phyloP scores from a whole-genome alignment of 352 stramenopile species.

The Phytophthora colocasiae region DNA sequence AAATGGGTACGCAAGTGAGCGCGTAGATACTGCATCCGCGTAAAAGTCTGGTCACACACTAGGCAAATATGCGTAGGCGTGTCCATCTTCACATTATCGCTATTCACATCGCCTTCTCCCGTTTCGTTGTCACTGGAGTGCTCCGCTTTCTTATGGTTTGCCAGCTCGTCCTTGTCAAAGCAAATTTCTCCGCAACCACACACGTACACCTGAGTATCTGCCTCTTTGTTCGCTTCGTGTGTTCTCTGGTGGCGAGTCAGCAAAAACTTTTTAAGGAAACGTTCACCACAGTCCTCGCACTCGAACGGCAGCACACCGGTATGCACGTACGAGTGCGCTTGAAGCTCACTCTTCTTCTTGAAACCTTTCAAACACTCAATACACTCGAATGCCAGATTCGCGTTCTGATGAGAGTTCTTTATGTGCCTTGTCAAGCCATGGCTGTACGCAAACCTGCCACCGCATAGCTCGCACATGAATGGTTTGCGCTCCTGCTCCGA shows the following conservation, averaged over 20 bases:
- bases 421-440: slow-evolving; percentile 67
- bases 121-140: slow-evolving; percentile 29
- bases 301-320: slow-evolving; percentile 78
- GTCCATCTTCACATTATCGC: slow-evolving; percentile 1
- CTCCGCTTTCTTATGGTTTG: slow-evolving; percentile 43
- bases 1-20: slow-evolving; percentile 70
- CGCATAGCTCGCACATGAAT: slow-evolving; percentile 65
- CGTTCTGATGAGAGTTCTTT: slow-evolving; percentile 58
- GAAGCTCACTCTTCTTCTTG: slow-evolving; percentile 84
- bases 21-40: slow-evolving; percentile 63
- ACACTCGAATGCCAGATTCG: slow-evolving; percentile 66
- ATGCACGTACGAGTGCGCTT: slow-evolving; percentile 81
- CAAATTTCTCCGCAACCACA: slow-evolving; percentile 70
- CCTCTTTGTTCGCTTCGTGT: slow-evolving; percentile 34
- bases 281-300: slow-evolving; percentile 62
- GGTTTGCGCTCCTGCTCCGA: slow-evolving; percentile 45
- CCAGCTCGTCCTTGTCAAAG: slow-evolving; percentile 56
- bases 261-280: slow-evolving; percentile 73
- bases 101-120: neutral
- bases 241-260: slow-evolving; percentile 57
- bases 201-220: slow-evolving; percentile 55
- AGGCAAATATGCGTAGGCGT: slow-evolving; percentile 43
- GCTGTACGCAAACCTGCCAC: slow-evolving; percentile 70
- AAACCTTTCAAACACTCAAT: slow-evolving; percentile 67
- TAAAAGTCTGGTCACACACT: slow-evolving; percentile 60